A percentile compares a stretch with the other conserved stretches of the same genome.
Evolutionary conservation across 2,329 filamentous ascomycete species (phyloP).

Genomic region (Hirsutella rhossiliensis): DNA sequence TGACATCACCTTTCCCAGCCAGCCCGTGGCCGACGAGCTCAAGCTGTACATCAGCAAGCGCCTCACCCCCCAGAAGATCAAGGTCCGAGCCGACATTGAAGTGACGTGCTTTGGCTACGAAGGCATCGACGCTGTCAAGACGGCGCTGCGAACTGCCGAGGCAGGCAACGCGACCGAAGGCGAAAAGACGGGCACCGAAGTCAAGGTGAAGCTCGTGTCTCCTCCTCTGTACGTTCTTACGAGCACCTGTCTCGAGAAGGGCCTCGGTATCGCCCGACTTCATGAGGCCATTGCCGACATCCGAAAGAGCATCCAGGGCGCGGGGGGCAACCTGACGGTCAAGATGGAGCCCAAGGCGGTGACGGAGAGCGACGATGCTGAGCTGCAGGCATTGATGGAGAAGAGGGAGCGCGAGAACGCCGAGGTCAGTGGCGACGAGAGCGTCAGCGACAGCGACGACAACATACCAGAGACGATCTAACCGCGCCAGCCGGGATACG

Average conservation of each 20-base stretch:
- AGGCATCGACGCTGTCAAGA: slow-evolving; percentile 96
- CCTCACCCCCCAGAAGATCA: slow-evolving; percentile 94
- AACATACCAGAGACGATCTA: slow-evolving; percentile 39
- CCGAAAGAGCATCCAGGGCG: slow-evolving; percentile 61
- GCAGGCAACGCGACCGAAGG: slow-evolving; percentile 66
- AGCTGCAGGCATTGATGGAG: slow-evolving; percentile 96
- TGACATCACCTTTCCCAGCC: slow-evolving; percentile 78
- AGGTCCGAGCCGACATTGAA: slow-evolving; percentile 95
- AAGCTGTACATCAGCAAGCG: slow-evolving; percentile 95
- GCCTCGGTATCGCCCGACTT: slow-evolving; percentile 66
- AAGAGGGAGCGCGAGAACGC: slow-evolving; percentile 97
- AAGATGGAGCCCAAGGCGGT: slow-evolving; percentile 99
- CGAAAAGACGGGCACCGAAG: slow-evolving; percentile 57
- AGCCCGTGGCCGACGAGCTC: slow-evolving; percentile 77
- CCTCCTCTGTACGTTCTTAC: slow-evolving; percentile 95
- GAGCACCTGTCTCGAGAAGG: slow-evolving; percentile 91
- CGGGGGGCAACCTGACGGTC: slow-evolving; percentile 70
- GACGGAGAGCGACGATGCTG: slow-evolving; percentile 95
- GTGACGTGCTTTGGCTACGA: slow-evolving; percentile 94
- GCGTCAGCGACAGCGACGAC: slow-evolving; percentile 89
- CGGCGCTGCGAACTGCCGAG: slow-evolving; percentile 81
- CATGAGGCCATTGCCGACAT: slow-evolving; percentile 88
- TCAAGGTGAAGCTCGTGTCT: slow-evolving; percentile 98
- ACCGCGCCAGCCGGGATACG: slow-evolving; percentile 1
- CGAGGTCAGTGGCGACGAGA: slow-evolving; percentile 96